A percentile compares a stretch with the other conserved stretches of the same genome.
These are phyloP conservation scores for Cordyceps fumosorosea DNA, from an alignment of 2,329 filamentous ascomycete species.

Conservation along the genomic window DNA sequence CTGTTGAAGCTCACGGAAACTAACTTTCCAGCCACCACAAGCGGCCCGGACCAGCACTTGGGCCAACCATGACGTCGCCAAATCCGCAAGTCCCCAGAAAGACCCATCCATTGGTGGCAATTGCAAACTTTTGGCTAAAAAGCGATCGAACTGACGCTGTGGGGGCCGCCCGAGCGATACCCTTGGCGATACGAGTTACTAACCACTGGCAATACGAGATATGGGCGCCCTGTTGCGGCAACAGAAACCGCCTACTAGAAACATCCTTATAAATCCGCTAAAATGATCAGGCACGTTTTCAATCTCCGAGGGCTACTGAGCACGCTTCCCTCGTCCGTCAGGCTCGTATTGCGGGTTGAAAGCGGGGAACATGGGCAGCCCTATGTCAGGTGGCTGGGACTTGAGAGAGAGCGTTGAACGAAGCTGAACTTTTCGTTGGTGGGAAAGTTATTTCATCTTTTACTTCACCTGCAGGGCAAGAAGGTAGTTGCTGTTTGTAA, in stretches of 20 bases:
- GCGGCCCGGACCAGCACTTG: background rate
- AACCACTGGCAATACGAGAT: background rate
- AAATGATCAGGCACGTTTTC: no score
- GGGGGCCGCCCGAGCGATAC: background rate
- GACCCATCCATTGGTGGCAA: constrained; percentile 4
- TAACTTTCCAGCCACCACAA: background rate
- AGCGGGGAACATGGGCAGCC: background rate
- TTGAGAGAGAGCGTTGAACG: background rate
- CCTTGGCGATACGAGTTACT: constrained; percentile 4
- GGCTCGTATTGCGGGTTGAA: background rate
- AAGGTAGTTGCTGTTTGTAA: background rate
- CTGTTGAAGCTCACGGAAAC: background rate
- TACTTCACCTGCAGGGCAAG: background rate
- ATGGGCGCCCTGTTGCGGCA: constrained; percentile 1
- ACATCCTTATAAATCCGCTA: no score
- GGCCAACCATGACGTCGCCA: background rate
- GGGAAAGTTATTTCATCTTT: background rate
- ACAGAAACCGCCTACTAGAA: no score
- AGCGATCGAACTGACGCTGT: background rate
- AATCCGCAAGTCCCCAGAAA: background rate
- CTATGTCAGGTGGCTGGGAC: background rate
- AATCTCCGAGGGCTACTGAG: background rate
- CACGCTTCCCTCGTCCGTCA: background rate
- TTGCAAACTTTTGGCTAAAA: background rate
- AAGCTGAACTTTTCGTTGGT: background rate